Conservation (phyloP, 2,329 filamentous ascomycete genomes). For the Fusarium piperis region DNA sequence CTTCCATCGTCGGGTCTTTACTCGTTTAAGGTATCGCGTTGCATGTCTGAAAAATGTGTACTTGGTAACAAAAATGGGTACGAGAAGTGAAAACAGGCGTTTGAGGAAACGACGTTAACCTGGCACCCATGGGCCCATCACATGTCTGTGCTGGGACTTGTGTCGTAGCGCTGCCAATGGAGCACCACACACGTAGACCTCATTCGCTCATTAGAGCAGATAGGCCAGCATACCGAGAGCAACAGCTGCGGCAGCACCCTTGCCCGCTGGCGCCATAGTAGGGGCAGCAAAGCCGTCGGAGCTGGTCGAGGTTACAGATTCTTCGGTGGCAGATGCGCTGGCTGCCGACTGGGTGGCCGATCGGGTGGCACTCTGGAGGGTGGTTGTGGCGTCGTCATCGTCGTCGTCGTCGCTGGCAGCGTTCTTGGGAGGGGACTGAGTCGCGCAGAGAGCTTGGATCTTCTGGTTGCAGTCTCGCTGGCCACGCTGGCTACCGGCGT, state of each 20-base stretch:
- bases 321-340: constrained; percentile 30
- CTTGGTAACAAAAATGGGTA: constrained; percentile 46
- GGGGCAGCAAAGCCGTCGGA: constrained; percentile 50
- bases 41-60: constrained; percentile 43
- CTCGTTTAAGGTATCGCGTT: constrained; percentile 43
- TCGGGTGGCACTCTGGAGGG: constrained; percentile 38
- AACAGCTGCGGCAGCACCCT: constrained; percentile 57
- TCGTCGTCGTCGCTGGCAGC: constrained; percentile 33
- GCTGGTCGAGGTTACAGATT: constrained; percentile 47
- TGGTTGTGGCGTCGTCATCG: constrained; percentile 38
- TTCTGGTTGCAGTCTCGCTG: constrained; percentile 60
- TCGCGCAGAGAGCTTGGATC: constrained; percentile 60
- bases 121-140: constrained; percentile 22
- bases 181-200: constrained; percentile 28
- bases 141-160: constrained; percentile 30
- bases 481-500: constrained; percentile 52
- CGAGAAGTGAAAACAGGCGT: constrained; percentile 44
- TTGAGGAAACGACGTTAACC: constrained; percentile 11
- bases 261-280: constrained; percentile 55
- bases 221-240: constrained; percentile 64
- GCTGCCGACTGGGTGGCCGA: constrained; percentile 29
- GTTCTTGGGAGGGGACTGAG: constrained; percentile 47
- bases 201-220: constrained; percentile 52
- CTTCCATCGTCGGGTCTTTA: constrained; percentile 37
- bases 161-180: constrained; percentile 30